Evolutionary conservation across 371 early-diverging fungal genomes (phyloP).

Genomic region (Amoeboaphelidium occidentale): DNA sequence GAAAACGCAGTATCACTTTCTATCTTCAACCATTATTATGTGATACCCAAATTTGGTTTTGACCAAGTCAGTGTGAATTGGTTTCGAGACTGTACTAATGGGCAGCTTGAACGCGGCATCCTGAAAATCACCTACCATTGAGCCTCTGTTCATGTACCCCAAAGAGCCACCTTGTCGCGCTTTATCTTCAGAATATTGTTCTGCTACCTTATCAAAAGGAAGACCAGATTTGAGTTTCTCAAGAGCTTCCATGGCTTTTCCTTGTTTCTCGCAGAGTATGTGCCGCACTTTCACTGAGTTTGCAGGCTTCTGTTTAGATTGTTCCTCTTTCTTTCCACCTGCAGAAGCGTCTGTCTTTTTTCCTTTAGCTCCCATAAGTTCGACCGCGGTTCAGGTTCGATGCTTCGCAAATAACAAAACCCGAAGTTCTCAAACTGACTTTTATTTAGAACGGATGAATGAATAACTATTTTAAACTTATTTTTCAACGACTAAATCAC

Average conservation of each 20-base stretch:
- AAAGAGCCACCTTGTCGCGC: constrained; percentile 45
- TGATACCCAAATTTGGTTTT: constrained; percentile 48
- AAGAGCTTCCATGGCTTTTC: constrained; percentile 11
- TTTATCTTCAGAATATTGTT: constrained; percentile 64
- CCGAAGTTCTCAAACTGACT: no score
- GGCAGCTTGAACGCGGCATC: constrained; percentile 62
- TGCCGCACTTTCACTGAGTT: neutral
- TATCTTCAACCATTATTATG: constrained; percentile 59
- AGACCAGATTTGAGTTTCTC: constrained; percentile 12
- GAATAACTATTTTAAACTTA: no score
- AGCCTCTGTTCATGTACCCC: constrained; percentile 65
- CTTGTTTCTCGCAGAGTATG: neutral
- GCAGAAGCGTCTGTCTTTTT: no score
- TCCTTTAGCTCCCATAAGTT: no score
- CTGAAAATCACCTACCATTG: constrained; percentile 75
- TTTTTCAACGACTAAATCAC: no score
- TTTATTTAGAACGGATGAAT: no score
- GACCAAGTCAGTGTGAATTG: constrained; percentile 43
- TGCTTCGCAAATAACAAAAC: no score
- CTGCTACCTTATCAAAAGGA: constrained; percentile 39
- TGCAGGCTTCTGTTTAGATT: constrained; percentile 1
- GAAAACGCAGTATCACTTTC: constrained; percentile 19
- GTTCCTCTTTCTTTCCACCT: no score
- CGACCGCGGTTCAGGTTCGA: no score
- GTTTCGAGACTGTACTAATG: constrained; percentile 31